Percentiles rank a stretch among this genome's conserved stretches.
phyloP scores from a whole-genome alignment of 139 green algal species.

The Ulvella scutata region DNA sequence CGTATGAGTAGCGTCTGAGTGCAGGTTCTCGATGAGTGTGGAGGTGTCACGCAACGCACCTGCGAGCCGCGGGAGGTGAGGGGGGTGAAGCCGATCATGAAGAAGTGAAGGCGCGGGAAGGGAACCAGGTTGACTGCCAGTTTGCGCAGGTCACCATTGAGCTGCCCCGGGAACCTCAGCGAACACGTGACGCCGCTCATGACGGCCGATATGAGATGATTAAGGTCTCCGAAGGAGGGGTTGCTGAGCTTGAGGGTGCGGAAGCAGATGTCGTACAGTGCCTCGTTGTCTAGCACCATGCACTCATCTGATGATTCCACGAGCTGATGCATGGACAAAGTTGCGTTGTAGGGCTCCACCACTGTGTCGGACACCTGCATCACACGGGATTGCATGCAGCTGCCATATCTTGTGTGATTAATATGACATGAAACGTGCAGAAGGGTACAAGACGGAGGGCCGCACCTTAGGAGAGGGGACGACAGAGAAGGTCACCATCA shows the following conservation, averaged over 20 bases:
- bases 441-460: neutral
- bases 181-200: conserved; percentile 91
- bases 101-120: conserved; percentile 94
- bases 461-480: conserved; percentile 46
- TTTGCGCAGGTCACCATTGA: conserved; percentile 86
- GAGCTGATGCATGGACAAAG: conserved; percentile 75
- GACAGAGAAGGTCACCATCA: conserved; percentile 63
- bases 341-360: conserved; percentile 81
- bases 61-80: conserved; percentile 80
- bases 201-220: conserved; percentile 90
- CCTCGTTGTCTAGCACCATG: conserved; percentile 82
- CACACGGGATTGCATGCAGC: conserved; percentile 2
- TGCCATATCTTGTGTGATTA: neutral
- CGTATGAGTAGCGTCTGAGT: too few species aligned
- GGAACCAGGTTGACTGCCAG: conserved; percentile 86
- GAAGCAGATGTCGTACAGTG: conserved; percentile 95
- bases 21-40: too few species aligned
- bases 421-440: neutral
- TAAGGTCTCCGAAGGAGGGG: conserved; percentile 82
- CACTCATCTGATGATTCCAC: conserved; percentile 94
- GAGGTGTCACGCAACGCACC: too few species aligned
- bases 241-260: conserved; percentile 92
- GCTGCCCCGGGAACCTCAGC: conserved; percentile 85
- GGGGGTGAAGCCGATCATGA: conserved; percentile 91
- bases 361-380: conserved; percentile 60